These are phyloP conservation scores for Albugo laibachii DNA, from an alignment of 352 stramenopile genomes.

Conservation along the genomic window DNA sequence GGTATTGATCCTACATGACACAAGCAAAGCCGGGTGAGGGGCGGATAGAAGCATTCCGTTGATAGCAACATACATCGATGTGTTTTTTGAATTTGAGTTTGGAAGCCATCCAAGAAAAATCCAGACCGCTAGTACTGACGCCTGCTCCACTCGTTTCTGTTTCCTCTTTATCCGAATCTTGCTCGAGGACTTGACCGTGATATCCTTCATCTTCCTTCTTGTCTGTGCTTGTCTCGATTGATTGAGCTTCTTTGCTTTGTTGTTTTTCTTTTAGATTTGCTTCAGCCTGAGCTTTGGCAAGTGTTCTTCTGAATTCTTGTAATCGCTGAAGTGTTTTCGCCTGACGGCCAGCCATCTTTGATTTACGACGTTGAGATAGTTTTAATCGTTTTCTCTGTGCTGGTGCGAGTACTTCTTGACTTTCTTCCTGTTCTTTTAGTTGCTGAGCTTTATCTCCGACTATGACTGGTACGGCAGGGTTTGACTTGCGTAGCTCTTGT, in stretches of 20 bases:
- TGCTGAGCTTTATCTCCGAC: slow-evolving; percentile 38
- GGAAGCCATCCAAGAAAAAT: slow-evolving; percentile 65
- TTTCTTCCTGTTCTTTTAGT: slow-evolving; percentile 25
- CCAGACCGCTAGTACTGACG: slow-evolving; percentile 15
- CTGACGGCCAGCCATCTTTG: slow-evolving; percentile 26
- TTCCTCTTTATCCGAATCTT: slow-evolving; percentile 12
- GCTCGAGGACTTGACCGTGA: slow-evolving; percentile 45
- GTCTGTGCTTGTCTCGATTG: slow-evolving; percentile 1
- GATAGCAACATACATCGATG: slow-evolving; percentile 42
- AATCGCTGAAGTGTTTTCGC: slow-evolving; percentile 51
- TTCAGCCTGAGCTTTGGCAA: slow-evolving; percentile 9
- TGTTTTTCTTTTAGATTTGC: too few species aligned
- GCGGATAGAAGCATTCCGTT: too few species aligned
- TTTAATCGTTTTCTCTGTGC: slow-evolving; percentile 57
- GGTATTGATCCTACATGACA: slow-evolving; percentile 42
- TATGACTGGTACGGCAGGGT: slow-evolving; percentile 32
- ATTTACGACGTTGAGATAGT: slow-evolving; percentile 42
- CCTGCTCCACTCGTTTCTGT: slow-evolving; percentile 9
- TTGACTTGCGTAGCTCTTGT: slow-evolving; percentile 37
- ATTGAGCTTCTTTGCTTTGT: slow-evolving; percentile 13
- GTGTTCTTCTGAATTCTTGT: slow-evolving; percentile 31
- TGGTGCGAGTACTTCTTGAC: slow-evolving; percentile 52
- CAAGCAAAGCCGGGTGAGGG: background rate
- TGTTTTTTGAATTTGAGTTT: slow-evolving; percentile 82
- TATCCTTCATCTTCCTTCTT: slow-evolving; percentile 16